phyloP scores from a whole-genome alignment of 176 grass and related monocot species.

The Triticum urartu region DNA sequence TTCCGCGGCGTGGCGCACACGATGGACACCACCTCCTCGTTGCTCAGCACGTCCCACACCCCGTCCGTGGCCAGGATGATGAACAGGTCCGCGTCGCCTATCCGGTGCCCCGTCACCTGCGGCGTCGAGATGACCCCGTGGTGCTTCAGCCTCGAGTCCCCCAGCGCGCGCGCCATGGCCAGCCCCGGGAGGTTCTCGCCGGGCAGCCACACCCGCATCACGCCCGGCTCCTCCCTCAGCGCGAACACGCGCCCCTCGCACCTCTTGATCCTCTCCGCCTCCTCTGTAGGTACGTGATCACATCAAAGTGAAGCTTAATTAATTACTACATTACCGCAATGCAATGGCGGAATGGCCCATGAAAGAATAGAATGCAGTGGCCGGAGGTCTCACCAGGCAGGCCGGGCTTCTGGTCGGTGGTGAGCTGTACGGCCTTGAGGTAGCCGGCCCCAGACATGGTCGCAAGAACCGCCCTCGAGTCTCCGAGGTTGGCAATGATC shows the following conservation, averaged over 20 bases:
- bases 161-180: constrained; percentile 85
- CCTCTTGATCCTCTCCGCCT: constrained; percentile 76
- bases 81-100: constrained; percentile 61
- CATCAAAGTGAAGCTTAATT: not conserved
- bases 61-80: constrained; percentile 75
- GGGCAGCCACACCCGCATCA: constrained; percentile 75
- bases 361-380: no score
- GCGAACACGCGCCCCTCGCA: constrained; percentile 70
- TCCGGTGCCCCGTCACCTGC: constrained; percentile 47
- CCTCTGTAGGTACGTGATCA: constrained; percentile 37
- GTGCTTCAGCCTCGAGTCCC: constrained; percentile 65
- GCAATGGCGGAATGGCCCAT: no score
- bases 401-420: constrained; percentile 74
- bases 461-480: constrained; percentile 79
- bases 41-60: constrained; percentile 97
- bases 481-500: constrained; percentile 85
- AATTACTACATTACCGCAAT: not conserved
- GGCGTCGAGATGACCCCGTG: constrained; percentile 77
- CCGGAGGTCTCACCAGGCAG: constrained; percentile 35
- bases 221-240: constrained; percentile 61
- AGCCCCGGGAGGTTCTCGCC: constrained; percentile 64
- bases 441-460: constrained; percentile 52
- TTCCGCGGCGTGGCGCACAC: constrained; percentile 58
- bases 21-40: constrained; percentile 79
- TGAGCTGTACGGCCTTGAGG: constrained; percentile 75